Conservation (phyloP, 2,329 filamentous ascomycete genomes). For the Colletotrichum limetticola region DNA sequence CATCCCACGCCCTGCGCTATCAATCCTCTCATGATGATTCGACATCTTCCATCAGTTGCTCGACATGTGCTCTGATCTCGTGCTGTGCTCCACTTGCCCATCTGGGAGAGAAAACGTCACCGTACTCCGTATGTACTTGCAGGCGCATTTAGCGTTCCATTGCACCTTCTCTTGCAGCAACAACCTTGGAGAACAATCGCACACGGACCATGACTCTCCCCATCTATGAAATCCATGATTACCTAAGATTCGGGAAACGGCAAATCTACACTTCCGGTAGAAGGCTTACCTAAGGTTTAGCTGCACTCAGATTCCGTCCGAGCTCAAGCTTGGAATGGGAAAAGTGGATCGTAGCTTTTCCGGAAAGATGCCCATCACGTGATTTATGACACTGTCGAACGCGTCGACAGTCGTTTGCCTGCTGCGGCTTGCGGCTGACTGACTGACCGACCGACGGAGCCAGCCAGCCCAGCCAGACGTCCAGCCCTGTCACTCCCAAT, state of each 20-base stretch:
- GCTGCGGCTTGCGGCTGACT: conserved; percentile 34
- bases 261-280: neutral
- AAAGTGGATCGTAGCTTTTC: neutral
- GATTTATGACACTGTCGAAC: conserved; percentile 13
- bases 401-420: conserved; percentile 38
- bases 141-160: conserved; percentile 7
- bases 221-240: no score
- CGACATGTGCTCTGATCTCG: conserved; percentile 21
- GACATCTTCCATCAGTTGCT: neutral
- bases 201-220: neutral
- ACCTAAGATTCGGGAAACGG: neutral
- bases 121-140: neutral
- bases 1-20: neutral
- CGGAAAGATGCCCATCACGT: conserved; percentile 14
- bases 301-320: neutral
- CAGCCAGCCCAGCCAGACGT: conserved; percentile 20
- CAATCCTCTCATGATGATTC: conserved; percentile 1
- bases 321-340: neutral
- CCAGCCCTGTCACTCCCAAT: conserved; percentile 34
- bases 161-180: neutral
- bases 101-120: conserved; percentile 25
- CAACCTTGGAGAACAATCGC: neutral
- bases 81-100: conserved; percentile 30
- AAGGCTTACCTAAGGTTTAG: neutral
- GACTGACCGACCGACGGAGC: conserved; percentile 27